Conservation (phyloP, 1,284 basidiomycete genomes). For the Ustilago trichophora region DNA sequence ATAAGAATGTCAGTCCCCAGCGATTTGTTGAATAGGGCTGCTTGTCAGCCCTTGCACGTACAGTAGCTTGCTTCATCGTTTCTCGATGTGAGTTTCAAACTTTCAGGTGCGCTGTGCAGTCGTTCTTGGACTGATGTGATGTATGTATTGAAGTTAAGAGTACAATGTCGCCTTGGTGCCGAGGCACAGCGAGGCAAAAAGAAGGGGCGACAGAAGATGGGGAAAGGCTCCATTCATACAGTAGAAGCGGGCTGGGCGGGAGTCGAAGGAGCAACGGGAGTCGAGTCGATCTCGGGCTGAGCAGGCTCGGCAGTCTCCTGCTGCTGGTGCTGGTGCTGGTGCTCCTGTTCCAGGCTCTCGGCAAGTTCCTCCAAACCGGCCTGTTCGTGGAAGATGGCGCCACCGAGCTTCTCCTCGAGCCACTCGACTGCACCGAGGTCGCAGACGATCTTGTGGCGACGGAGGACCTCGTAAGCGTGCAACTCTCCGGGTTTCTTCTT, state of each 20-base stretch:
- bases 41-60: not conserved
- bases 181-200: not conserved
- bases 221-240: not conserved
- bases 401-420: conserved; percentile 66
- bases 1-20: too few species aligned
- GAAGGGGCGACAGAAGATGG: too few species aligned
- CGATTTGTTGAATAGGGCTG: not conserved
- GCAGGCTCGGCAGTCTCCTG: not conserved
- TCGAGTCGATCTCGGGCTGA: conserved; percentile 1
- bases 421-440: conserved; percentile 66
- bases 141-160: not conserved
- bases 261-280: conserved; percentile 3
- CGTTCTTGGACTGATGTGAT: too few species aligned
- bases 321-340: conserved; percentile 14
- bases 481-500: conserved; percentile 65
- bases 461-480: conserved; percentile 65
- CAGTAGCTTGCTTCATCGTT: not conserved
- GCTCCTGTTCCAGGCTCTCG: conserved; percentile 9
- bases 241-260: conserved; percentile 6
- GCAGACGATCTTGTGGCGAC: conserved; percentile 52
- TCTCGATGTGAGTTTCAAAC: too few species aligned
- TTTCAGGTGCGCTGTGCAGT: too few species aligned
- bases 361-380: conserved; percentile 13
- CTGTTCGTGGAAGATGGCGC: conserved; percentile 57
- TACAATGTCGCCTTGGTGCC: conserved; percentile 1